Evolutionary conservation across 2,329 filamentous ascomycete genomes (phyloP).

Genomic region (Macrophomina pseudophaseolina): DNA sequence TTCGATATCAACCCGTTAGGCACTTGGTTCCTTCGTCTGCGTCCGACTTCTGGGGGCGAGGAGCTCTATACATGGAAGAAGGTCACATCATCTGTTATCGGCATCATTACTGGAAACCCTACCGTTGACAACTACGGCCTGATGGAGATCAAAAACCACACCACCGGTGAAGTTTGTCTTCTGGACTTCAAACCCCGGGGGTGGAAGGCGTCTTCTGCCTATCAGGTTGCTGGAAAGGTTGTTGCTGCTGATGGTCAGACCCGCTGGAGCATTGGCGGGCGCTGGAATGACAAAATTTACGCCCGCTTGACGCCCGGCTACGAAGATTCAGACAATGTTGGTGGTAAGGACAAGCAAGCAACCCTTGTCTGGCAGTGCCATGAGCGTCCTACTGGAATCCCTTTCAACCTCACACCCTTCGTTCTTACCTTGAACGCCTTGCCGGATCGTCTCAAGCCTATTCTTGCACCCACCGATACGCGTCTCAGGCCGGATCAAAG

Average conservation of each 20-base stretch:
- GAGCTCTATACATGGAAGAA: constrained; percentile 99
- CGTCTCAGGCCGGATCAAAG: constrained; percentile 91
- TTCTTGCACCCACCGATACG: constrained; percentile 90
- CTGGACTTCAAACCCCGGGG: constrained; percentile 94
- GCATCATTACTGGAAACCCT: constrained; percentile 95
- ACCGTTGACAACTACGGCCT: constrained; percentile 97
- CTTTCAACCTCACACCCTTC: constrained; percentile 97
- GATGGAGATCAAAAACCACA: constrained; percentile 98
- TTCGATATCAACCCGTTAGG: constrained; percentile 97
- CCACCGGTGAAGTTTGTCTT: constrained; percentile 85
- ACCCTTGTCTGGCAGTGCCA: constrained; percentile 95
- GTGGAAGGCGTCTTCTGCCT: constrained; percentile 93
- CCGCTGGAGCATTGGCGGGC: constrained; percentile 86
- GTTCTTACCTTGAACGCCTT: constrained; percentile 93
- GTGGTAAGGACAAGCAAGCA: constrained; percentile 65
- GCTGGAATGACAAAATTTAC: constrained; percentile 98
- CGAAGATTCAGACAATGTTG: constrained; percentile 61
- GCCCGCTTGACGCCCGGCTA: constrained; percentile 90
- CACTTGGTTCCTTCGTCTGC: constrained; percentile 92
- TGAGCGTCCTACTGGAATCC: constrained; percentile 78
- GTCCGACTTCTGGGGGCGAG: constrained; percentile 74
- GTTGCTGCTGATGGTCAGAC: constrained; percentile 79
- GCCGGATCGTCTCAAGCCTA: constrained; percentile 76
- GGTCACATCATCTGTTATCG: constrained; percentile 94
- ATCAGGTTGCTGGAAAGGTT: constrained; percentile 85